These are phyloP conservation scores for Colletotrichum godetiae DNA, from an alignment of 2,329 filamentous ascomycete genomes.

Conservation along the genomic window DNA sequence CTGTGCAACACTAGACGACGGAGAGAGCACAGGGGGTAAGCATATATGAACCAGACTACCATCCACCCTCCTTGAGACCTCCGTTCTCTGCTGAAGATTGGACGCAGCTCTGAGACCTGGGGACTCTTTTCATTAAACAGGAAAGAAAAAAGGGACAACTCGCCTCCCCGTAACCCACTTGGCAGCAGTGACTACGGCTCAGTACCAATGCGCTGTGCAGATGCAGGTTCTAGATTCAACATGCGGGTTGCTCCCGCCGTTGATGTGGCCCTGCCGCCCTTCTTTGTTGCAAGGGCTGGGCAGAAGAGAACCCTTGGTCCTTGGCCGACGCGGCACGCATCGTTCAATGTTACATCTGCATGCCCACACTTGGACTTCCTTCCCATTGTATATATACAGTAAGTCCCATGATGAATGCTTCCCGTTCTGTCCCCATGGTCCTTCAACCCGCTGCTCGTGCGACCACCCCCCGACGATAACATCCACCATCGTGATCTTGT, in stretches of 20 bases:
- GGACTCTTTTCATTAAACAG: background rate
- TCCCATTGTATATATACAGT: slow-evolving; percentile 9
- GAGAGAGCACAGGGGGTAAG: background rate
- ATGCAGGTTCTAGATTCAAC: background rate
- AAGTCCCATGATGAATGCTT: slow-evolving; percentile 26
- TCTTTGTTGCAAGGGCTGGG: background rate
- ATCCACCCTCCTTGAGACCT: slow-evolving; percentile 3
- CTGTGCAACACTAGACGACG: slow-evolving; percentile 1
- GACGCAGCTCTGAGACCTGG: background rate
- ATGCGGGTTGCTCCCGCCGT: background rate
- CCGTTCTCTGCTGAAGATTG: slow-evolving; percentile 16
- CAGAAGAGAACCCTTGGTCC: background rate
- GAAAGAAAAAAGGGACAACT: background rate
- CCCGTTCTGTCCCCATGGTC: slow-evolving; percentile 23
- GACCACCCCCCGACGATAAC: background rate
- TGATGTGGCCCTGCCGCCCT: background rate
- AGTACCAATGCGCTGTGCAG: background rate
- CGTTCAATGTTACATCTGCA: background rate
- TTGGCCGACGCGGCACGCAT: background rate
- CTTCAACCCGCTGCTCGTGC: slow-evolving; percentile 6
- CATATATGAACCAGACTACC: slow-evolving; percentile 9
- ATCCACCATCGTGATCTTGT: slow-evolving; percentile 28
- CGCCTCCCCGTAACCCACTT: background rate
- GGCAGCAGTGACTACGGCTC: background rate
- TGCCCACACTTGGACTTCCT: background rate